Evolutionary conservation across 2,329 filamentous ascomycete genomes (phyloP).

Genomic region (Clathrospora elynae): DNA sequence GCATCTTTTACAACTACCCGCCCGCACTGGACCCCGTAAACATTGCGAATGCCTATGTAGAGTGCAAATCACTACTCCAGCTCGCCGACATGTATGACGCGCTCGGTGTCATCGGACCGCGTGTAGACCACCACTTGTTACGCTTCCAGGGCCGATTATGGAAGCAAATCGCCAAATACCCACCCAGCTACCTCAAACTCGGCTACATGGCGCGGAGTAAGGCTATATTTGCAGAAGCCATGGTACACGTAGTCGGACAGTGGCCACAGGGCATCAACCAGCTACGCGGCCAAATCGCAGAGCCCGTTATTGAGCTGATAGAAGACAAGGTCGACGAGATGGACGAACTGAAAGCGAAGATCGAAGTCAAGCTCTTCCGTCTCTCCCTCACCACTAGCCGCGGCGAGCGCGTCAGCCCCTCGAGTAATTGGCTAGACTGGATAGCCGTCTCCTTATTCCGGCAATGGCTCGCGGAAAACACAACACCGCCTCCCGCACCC

Average conservation of each 20-base stretch:
- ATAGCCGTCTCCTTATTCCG: slow-evolving; percentile 84
- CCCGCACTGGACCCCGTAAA: slow-evolving; percentile 82
- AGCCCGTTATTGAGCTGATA: slow-evolving; percentile 81
- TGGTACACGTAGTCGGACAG: slow-evolving; percentile 92
- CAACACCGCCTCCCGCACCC: slow-evolving; percentile 68
- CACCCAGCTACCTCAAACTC: slow-evolving; percentile 86
- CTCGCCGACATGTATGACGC: slow-evolving; percentile 96
- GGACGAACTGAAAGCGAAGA: slow-evolving; percentile 76
- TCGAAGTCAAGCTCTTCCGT: slow-evolving; percentile 82
- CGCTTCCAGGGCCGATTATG: slow-evolving; percentile 89
- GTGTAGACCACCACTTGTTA: slow-evolving; percentile 90
- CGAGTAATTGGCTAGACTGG: slow-evolving; percentile 86
- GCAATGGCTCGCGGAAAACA: slow-evolving; percentile 92
- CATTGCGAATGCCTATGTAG: slow-evolving; percentile 89
- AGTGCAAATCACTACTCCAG: slow-evolving; percentile 86
- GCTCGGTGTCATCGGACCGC: slow-evolving; percentile 80
- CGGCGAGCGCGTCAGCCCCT: slow-evolving; percentile 81
- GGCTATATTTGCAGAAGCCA: slow-evolving; percentile 75
- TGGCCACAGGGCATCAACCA: slow-evolving; percentile 84
- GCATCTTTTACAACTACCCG: slow-evolving; percentile 92
- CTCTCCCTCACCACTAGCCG: slow-evolving; percentile 76
- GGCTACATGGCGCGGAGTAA: slow-evolving; percentile 84
- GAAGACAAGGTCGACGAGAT: slow-evolving; percentile 95
- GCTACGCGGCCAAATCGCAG: slow-evolving; percentile 71
- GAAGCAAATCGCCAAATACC: slow-evolving; percentile 97